Base-by-base conservation (phyloP, 768 basidiomycete genomes). In the Panellus pusillus region DNA sequence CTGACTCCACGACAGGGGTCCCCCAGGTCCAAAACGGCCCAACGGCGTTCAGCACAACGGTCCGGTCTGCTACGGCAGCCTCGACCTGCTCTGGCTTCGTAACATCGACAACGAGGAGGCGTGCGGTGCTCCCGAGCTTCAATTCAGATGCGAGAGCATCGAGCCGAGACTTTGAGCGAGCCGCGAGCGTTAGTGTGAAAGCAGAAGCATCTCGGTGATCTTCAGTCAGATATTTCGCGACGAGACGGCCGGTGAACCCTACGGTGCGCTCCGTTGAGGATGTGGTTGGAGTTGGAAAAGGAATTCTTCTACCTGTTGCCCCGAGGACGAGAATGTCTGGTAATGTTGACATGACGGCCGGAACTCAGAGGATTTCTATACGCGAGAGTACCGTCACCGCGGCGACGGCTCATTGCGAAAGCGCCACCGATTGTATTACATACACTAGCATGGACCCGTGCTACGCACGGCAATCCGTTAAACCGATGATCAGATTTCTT, bases 21-120 rank as follows among this genome's bases (percentile, higher is more conserved):
- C 91, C 48, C 48, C 49, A 89, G 6, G 66, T 65, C 79, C 81
- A 85, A 65, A 79, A 93, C 2, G 91, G 90, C 1, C 91, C 91
- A 29, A 89, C 81, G 28, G 84, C 72, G 63, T 89, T 91, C 53
- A 93, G 84, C 49, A 94, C 81, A 17, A 93, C 85, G 42, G 78
- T 78, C 6, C 82, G 74, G 15, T 66, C 65, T 61, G 76, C 78
- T 14, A 93, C 84, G 2, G 74, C 80, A 2, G 63, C 68, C 45
- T 87, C 83, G 3, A 93, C 67, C 27, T 82, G 75, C 11, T 73
- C 69, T 5, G 62, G 63, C 9, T 81, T 74, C 9, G 78, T 74
- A 8, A 90, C 81, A 58, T 93, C 89, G 12, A 89, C 73, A 35
- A 80, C 68, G 18, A 84, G 73, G 27, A 72, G 58, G 40, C 65